These are phyloP conservation scores for Potentilla sterilis DNA, from an alignment of 306 rosid genomes.

Conservation along the genomic window DNA sequence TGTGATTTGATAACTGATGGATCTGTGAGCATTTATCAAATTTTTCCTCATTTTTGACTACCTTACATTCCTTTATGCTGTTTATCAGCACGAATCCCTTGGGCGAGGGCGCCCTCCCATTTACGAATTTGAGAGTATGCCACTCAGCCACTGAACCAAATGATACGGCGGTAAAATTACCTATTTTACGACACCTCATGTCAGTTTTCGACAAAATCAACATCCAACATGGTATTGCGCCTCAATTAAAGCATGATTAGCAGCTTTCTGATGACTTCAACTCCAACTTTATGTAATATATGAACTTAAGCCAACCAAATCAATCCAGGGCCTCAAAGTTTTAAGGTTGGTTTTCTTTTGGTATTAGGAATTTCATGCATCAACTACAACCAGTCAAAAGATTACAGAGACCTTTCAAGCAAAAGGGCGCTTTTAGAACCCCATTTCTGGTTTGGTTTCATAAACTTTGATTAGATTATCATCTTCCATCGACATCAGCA, in stretches of 20 bases:
- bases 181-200: no score
- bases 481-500: not conserved
- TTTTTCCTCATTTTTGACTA: not conserved
- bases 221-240: not conserved
- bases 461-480: not conserved
- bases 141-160: no score
- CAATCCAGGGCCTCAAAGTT: not conserved
- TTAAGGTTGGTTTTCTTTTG: not conserved
- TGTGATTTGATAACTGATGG: no score
- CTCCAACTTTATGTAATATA: not conserved
- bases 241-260: conserved; percentile 15
- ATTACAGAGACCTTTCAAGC: not conserved
- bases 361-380: not conserved
- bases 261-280: not conserved
- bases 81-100: not conserved
- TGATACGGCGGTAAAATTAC: no score
- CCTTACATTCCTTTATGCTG: not conserved
- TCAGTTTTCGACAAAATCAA: no score
- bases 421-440: not conserved
- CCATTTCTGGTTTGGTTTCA: not conserved
- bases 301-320: not conserved
- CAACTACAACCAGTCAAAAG: not conserved
- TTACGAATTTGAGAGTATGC: no score
- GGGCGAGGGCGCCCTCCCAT: not conserved
- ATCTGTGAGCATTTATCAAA: no score